These are phyloP conservation scores for Leucosporidium creatinivorum DNA, from an alignment of 768 basidiomycete species.

Conservation along the genomic window DNA sequence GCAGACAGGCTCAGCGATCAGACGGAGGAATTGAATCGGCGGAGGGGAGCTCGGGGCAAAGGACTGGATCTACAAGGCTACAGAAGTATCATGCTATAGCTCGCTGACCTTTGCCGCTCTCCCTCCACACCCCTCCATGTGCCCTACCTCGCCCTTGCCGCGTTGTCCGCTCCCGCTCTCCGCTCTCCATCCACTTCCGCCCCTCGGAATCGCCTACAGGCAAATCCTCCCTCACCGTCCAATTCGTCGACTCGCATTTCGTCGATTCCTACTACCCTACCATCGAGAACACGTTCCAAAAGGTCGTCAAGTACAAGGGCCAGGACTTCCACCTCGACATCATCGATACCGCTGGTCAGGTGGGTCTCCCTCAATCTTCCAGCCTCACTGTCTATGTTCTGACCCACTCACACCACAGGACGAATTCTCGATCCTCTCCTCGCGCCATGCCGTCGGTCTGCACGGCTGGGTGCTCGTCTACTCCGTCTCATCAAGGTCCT, in stretches of 20 bases:
- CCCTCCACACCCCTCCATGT: neutral
- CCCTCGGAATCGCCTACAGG: slow-evolving; percentile 49
- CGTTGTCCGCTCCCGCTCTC: neutral
- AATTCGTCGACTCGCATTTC: slow-evolving; percentile 89
- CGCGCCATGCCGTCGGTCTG: slow-evolving; percentile 81
- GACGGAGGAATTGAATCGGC: too few species aligned
- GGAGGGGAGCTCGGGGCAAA: too few species aligned
- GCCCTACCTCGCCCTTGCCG: neutral
- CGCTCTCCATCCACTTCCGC: neutral
- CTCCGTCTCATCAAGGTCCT: slow-evolving; percentile 77
- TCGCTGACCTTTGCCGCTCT: neutral
- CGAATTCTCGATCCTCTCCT: slow-evolving; percentile 87
- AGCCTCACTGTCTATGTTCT: neutral
- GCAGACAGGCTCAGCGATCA: too few species aligned
- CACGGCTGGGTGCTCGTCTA: slow-evolving; percentile 97
- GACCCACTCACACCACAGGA: slow-evolving; percentile 51
- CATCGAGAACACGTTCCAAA: slow-evolving; percentile 79
- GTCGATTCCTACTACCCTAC: slow-evolving; percentile 91
- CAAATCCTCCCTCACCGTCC: slow-evolving; percentile 85
- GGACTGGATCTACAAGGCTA: neutral
- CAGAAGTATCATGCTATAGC: neutral
- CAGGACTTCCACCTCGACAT: slow-evolving; percentile 93
- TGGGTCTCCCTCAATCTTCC: slow-evolving; percentile 41
- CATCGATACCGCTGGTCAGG: slow-evolving; percentile 96
- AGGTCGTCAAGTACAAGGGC: slow-evolving; percentile 66